A percentile compares a stretch with the other conserved stretches of the same genome.
phyloP scores from a whole-genome alignment of 2,329 filamentous ascomycete species.

The Xylaria arbuscula region DNA sequence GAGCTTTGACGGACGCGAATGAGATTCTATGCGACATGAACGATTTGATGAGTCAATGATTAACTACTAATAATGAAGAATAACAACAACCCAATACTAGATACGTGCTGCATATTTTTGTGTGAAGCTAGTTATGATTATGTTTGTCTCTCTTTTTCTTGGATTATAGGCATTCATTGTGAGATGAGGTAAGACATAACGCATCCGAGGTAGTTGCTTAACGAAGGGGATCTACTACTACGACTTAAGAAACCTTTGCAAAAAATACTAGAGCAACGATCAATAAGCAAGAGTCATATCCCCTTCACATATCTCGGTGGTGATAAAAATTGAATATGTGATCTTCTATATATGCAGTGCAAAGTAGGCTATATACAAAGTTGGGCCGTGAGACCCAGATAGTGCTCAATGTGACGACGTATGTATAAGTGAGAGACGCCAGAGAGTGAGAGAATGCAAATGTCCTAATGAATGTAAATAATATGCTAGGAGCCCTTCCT shows the following conservation, averaged over 20 bases:
- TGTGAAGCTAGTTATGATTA: background rate
- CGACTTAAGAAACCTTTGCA: too few species aligned
- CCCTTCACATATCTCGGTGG: background rate
- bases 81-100: background rate
- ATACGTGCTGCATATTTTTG: background rate
- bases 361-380: slow-evolving; percentile 32
- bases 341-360: slow-evolving; percentile 34
- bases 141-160: background rate
- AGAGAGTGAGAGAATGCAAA: background rate
- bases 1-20: too few species aligned
- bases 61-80: background rate
- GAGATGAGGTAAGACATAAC: background rate
- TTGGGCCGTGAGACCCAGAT: background rate
- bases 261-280: background rate
- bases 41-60: background rate
- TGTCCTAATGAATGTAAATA: background rate
- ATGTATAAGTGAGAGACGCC: slow-evolving; percentile 18
- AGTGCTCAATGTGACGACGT: slow-evolving; percentile 22
- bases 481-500: background rate
- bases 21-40: background rate
- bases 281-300: background rate
- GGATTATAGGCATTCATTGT: background rate
- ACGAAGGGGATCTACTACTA: background rate
- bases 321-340: slow-evolving; percentile 5
- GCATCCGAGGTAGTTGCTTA: background rate